Evolutionary conservation across 2,329 filamentous ascomycete species (phyloP).

Genomic region (Remersonia thermophila): DNA sequence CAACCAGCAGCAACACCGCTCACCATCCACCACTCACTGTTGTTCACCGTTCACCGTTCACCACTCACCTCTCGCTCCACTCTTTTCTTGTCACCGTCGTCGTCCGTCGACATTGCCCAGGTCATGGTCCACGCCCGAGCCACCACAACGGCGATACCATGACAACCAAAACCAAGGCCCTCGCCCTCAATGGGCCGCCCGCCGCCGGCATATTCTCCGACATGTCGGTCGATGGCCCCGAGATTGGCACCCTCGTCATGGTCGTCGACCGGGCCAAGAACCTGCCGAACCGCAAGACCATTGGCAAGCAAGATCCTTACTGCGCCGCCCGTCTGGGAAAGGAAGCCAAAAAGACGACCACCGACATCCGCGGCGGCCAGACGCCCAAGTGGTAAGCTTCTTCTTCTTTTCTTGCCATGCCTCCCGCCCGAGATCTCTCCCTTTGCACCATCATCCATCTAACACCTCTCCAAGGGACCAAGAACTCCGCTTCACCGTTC

Average conservation of each 20-base stretch:
- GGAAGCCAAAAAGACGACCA: constrained; percentile 93
- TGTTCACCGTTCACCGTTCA: too few relatives aligned
- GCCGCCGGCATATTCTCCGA: constrained; percentile 90
- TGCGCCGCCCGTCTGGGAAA: constrained; percentile 89
- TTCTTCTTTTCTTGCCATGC: too few relatives aligned
- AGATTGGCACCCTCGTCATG: constrained; percentile 84
- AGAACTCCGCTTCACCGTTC: constrained; percentile 88
- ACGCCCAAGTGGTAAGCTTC: constrained; percentile 77
- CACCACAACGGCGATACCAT: constrained; percentile 24
- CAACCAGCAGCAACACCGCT: background rate
- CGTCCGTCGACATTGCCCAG: background rate
- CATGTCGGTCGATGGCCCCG: constrained; percentile 82
- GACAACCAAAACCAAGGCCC: constrained; percentile 40
- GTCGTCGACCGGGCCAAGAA: constrained; percentile 95
- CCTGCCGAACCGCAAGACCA: constrained; percentile 87
- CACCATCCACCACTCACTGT: too few relatives aligned
- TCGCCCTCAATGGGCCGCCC: constrained; percentile 54
- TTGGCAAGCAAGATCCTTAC: constrained; percentile 97
- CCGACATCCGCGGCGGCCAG: constrained; percentile 86
- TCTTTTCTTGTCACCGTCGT: constrained; percentile 1
- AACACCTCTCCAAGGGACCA: constrained; percentile 59
- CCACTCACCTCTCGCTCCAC: too few relatives aligned
- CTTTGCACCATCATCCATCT: background rate
- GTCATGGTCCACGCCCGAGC: constrained; percentile 10
- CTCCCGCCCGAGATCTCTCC: too few relatives aligned